These are phyloP conservation scores for Mortierella sp. DNA, from an alignment of 371 early-diverging fungal species.

Conservation along the genomic window DNA sequence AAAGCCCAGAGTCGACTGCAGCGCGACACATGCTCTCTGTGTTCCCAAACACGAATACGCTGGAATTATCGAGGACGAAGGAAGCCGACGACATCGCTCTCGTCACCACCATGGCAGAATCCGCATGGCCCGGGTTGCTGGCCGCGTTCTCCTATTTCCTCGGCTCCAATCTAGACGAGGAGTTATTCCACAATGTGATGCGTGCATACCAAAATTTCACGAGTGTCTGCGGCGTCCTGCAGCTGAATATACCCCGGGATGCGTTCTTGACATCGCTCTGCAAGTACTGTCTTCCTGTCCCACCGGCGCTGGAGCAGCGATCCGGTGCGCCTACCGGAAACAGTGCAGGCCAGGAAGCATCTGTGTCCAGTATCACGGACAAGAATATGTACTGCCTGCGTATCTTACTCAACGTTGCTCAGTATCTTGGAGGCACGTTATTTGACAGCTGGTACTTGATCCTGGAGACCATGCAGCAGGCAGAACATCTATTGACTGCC, in stretches of 20 bases:
- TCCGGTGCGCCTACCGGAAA: slow-evolving; percentile 42
- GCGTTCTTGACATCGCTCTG: slow-evolving; percentile 88
- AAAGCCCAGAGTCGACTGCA: slow-evolving; percentile 1
- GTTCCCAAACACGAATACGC: slow-evolving; percentile 43
- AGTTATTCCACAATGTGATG: slow-evolving; percentile 80
- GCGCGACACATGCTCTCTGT: slow-evolving; percentile 19
- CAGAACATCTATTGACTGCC: slow-evolving; percentile 71
- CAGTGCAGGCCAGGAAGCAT: slow-evolving; percentile 25
- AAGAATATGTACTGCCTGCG: slow-evolving; percentile 85
- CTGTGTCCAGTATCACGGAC: slow-evolving; percentile 65
- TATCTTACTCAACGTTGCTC: slow-evolving; percentile 78
- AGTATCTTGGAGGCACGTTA: slow-evolving; percentile 79
- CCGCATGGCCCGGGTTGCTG: slow-evolving; percentile 87
- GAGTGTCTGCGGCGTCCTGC: slow-evolving; percentile 86
- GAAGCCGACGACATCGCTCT: slow-evolving; percentile 71
- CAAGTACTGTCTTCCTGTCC: slow-evolving; percentile 76
- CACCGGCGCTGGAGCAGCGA: slow-evolving; percentile 59
- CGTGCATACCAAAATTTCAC: slow-evolving; percentile 83
- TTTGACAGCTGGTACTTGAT: slow-evolving; percentile 90
- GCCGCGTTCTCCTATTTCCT: slow-evolving; percentile 84
- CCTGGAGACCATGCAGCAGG: slow-evolving; percentile 89
- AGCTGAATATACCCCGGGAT: slow-evolving; percentile 83
- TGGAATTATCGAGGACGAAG: slow-evolving; percentile 39
- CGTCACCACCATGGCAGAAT: slow-evolving; percentile 83
- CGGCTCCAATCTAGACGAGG: slow-evolving; percentile 85